phyloP scores from a whole-genome alignment of 306 rosid genomes.

The Hippophae rhamnoides region DNA sequence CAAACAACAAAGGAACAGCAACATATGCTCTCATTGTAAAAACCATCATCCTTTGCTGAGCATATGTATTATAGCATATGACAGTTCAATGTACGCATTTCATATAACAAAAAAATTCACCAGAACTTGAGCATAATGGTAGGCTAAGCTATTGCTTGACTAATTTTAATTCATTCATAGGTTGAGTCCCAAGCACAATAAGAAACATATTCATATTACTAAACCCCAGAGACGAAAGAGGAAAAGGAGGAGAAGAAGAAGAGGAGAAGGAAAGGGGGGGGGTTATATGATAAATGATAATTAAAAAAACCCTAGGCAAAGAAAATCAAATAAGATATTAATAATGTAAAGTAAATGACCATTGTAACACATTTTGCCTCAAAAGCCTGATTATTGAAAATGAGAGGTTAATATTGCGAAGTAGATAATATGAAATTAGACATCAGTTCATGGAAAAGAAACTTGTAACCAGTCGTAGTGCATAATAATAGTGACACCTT shows the following conservation, averaged over 20 bases:
- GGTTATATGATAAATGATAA: no score
- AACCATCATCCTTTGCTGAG: background rate
- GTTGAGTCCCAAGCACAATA: background rate
- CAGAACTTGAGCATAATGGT: background rate
- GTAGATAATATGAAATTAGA: background rate
- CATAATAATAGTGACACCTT: constrained; percentile 41
- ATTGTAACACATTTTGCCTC: no score
- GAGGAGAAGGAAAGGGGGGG: no score
- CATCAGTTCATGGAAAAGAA: background rate
- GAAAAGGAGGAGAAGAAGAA: no score
- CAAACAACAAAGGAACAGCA: background rate
- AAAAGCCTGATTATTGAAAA: no score
- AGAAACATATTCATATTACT: no score
- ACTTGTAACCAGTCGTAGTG: background rate
- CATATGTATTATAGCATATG: background rate
- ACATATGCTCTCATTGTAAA: background rate
- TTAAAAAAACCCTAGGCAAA: no score
- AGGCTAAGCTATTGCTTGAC: background rate
- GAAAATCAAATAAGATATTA: no score
- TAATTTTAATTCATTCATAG: background rate
- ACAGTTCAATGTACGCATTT: background rate
- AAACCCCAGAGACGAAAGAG: no score
- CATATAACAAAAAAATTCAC: background rate
- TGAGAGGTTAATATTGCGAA: background rate
- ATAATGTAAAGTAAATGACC: no score